These are phyloP conservation scores for Elongisporangium undulatum DNA, from an alignment of 352 stramenopile genomes.

Conservation along the genomic window DNA sequence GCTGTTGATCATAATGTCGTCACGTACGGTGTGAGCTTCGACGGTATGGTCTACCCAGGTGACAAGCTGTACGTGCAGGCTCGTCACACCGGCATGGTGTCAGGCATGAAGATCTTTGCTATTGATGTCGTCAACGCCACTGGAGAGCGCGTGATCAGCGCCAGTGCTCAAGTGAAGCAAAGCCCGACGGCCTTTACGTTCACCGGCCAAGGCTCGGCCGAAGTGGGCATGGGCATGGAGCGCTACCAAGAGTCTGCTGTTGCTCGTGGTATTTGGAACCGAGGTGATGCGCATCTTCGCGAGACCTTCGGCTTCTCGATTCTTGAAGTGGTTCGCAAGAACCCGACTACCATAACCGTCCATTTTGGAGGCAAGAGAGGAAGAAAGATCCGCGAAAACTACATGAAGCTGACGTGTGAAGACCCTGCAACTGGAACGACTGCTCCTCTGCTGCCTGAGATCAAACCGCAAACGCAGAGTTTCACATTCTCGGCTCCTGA, in stretches of 20 bases:
- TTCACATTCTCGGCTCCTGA: constrained; percentile 78
- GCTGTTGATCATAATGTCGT: constrained; percentile 63
- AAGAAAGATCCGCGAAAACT: constrained; percentile 82
- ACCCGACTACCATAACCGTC: constrained; percentile 77
- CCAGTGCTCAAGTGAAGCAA: constrained; percentile 65
- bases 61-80: constrained; percentile 79
- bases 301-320: constrained; percentile 87
- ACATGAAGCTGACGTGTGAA: constrained; percentile 73
- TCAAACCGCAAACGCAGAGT: constrained; percentile 77
- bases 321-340: constrained; percentile 83
- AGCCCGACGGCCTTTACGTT: constrained; percentile 77
- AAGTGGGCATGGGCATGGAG: constrained; percentile 87
- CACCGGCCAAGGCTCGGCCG: constrained; percentile 82
- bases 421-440: constrained; percentile 49
- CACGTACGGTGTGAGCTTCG: constrained; percentile 75
- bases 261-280: constrained; percentile 78
- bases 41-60: constrained; percentile 85
- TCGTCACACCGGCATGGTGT: constrained; percentile 57
- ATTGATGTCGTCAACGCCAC: constrained; percentile 72
- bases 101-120: constrained; percentile 60
- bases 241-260: constrained; percentile 65
- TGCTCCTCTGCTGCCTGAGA: constrained; percentile 73
- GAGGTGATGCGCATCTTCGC: constrained; percentile 63
- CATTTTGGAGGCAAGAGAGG: constrained; percentile 84
- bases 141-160: constrained; percentile 70